phyloP scores from a whole-genome alignment of 805 yeast species.

The Ogataea paradorogensis region DNA sequence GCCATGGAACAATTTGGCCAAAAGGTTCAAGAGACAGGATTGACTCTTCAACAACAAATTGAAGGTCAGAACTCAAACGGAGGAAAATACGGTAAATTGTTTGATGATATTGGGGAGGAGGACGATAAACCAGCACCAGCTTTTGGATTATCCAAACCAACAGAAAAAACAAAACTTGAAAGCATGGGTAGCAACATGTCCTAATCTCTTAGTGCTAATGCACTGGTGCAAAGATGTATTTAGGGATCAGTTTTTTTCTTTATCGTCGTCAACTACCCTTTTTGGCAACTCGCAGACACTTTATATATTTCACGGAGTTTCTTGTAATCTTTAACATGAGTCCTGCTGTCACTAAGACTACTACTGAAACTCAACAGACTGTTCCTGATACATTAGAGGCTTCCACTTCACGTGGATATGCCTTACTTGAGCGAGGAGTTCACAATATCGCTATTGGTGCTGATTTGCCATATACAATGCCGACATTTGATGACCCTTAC shows the following conservation, averaged over 20 bases:
- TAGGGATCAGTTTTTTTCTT: not conserved
- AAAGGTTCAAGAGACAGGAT: slow-evolving; percentile 85
- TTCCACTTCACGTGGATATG: slow-evolving; percentile 41
- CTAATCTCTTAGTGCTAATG: not conserved
- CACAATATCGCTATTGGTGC: slow-evolving; percentile 59
- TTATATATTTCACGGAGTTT: not conserved
- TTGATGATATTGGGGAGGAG: slow-evolving; percentile 50
- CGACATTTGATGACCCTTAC: slow-evolving; percentile 46
- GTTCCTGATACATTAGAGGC: slow-evolving; percentile 29
- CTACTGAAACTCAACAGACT: slow-evolving; percentile 2
- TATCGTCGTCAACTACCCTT: slow-evolving; percentile 9
- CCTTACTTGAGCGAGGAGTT: slow-evolving; percentile 46
- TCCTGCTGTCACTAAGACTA: slow-evolving; percentile 17
- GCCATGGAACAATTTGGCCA: slow-evolving; percentile 98
- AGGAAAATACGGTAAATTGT: slow-evolving; percentile 49
- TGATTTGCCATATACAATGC: slow-evolving; percentile 48
- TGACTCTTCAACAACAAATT: slow-evolving; percentile 56
- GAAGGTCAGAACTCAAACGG: slow-evolving; percentile 35
- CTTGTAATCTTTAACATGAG: slow-evolving; percentile 8
- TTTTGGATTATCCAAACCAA: slow-evolving; percentile 60
- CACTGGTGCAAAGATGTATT: slow-evolving; percentile 1
- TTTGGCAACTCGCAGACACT: slow-evolving; percentile 3
- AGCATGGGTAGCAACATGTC: slow-evolving; percentile 38
- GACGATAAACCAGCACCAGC: slow-evolving; percentile 54
- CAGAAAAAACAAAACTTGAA: slow-evolving; percentile 53